Conservation (phyloP, 129 eudicot genomes). For the sunflower (Helianthus annuus) region DNA sequence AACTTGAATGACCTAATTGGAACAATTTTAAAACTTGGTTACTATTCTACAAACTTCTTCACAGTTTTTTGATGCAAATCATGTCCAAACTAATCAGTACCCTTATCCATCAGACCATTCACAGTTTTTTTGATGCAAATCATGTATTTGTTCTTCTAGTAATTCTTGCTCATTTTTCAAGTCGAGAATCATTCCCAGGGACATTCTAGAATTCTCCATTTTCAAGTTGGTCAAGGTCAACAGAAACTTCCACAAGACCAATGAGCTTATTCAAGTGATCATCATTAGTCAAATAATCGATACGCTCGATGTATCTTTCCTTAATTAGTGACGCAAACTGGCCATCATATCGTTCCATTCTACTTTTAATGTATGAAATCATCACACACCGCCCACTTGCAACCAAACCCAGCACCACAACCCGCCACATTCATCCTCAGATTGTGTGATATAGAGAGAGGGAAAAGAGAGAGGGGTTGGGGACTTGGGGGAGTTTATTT, state of each 20-base stretch:
- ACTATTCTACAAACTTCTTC: no score
- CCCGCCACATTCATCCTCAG: no score
- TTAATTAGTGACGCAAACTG: conserved; percentile 67
- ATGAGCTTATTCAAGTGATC: conserved; percentile 74
- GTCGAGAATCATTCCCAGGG: conserved; percentile 63
- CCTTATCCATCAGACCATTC: conserved; percentile 80
- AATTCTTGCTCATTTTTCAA: conserved; percentile 73
- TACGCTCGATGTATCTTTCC: conserved; percentile 57
- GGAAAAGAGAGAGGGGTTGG: no score
- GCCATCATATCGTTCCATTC: conserved; percentile 77
- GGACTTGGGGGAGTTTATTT: no score
- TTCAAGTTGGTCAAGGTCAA: conserved; percentile 96
- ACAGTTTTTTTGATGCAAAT: conserved; percentile 72
- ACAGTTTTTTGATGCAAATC: no score
- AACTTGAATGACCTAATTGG: no score
- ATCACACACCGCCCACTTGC: no score
- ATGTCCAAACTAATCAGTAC: conserved; percentile 94
- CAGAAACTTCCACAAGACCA: conserved; percentile 83
- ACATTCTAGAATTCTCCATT: conserved; percentile 98
- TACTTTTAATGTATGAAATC: conserved; percentile 76
- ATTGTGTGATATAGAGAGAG: no score
- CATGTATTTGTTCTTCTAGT: conserved; percentile 66
- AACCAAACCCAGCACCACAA: no score
- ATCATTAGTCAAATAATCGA: conserved; percentile 61
- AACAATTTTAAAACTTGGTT: no score